Conservation (phyloP, 2,329 filamentous ascomycete species). For the Monosporascus cannonballus region DNA sequence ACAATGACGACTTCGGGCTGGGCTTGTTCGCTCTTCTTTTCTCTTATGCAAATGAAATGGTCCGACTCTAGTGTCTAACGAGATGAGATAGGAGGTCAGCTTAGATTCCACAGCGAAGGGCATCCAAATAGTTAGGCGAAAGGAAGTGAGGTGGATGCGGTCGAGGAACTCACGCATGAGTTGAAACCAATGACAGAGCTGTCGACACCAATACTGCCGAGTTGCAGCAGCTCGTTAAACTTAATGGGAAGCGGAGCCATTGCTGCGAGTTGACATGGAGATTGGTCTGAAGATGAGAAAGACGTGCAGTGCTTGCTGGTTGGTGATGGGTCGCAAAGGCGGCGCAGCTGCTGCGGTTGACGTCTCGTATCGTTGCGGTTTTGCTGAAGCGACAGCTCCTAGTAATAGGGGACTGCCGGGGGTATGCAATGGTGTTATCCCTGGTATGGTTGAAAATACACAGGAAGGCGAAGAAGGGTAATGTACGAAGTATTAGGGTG, state of each 20-base stretch:
- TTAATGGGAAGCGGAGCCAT: constrained; percentile 79
- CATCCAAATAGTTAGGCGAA: too few relatives aligned
- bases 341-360: neutral
- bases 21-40: constrained; percentile 79
- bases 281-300: neutral
- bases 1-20: constrained; percentile 94
- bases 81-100: constrained; percentile 12
- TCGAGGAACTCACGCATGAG: constrained; percentile 61
- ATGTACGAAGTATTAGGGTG: neutral
- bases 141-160: too few relatives aligned
- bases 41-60: constrained; percentile 90
- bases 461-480: neutral
- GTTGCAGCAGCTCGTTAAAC: constrained; percentile 84
- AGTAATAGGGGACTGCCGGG: neutral
- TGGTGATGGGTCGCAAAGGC: neutral
- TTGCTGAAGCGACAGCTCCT: too few relatives aligned
- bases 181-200: constrained; percentile 68
- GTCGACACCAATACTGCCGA: constrained; percentile 42
- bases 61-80: constrained; percentile 96
- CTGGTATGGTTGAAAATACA: neutral
- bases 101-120: constrained; percentile 3
- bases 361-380: neutral
- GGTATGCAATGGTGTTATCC: neutral
- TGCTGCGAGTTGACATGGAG: constrained; percentile 26
- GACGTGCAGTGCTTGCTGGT: neutral